These are phyloP conservation scores for Colletotrichum musae DNA, from an alignment of 2,329 filamentous ascomycete species.

Conservation along the genomic window DNA sequence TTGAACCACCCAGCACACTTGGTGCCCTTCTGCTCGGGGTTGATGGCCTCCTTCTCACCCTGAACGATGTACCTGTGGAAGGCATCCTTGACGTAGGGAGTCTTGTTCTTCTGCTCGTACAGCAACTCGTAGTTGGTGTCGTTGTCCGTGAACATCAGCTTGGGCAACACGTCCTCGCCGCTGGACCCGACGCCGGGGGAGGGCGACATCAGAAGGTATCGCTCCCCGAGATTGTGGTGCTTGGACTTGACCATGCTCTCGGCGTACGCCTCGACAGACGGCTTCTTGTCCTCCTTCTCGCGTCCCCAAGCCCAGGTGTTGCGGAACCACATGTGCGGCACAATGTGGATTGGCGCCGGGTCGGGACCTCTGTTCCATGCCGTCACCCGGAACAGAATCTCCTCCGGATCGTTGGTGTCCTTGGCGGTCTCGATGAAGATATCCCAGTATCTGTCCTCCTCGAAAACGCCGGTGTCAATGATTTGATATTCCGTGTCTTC, in stretches of 20 bases:
- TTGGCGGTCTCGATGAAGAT: conserved; percentile 98
- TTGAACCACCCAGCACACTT: conserved; percentile 93
- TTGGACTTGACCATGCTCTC: conserved; percentile 81
- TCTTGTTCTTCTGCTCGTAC: conserved; percentile 83
- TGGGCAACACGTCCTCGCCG: conserved; percentile 86
- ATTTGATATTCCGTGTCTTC: conserved; percentile 92
- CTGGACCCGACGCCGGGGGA: conserved; percentile 87
- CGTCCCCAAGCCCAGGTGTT: conserved; percentile 98
- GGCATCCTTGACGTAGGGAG: conserved; percentile 92
- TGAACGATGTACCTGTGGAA: conserved; percentile 92
- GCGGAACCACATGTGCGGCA: conserved; percentile 96
- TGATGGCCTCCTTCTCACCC: conserved; percentile 83
- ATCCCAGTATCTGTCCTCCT: conserved; percentile 95
- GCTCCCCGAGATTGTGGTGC: conserved; percentile 85
- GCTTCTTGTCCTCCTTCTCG: conserved; percentile 82
- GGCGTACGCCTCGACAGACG: conserved; percentile 77
- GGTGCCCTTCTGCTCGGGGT: conserved; percentile 84
- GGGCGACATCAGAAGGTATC: conserved; percentile 88
- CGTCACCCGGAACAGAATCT: conserved; percentile 93
- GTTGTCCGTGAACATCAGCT: conserved; percentile 94
- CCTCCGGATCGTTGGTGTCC: conserved; percentile 90
- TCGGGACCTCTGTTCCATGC: conserved; percentile 96
- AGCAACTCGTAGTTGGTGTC: conserved; percentile 88
- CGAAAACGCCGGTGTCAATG: conserved; percentile 88
- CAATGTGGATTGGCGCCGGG: conserved; percentile 90